Conservation (phyloP, 2,329 filamentous ascomycete species). For the Pezicula rhizophila region DNA sequence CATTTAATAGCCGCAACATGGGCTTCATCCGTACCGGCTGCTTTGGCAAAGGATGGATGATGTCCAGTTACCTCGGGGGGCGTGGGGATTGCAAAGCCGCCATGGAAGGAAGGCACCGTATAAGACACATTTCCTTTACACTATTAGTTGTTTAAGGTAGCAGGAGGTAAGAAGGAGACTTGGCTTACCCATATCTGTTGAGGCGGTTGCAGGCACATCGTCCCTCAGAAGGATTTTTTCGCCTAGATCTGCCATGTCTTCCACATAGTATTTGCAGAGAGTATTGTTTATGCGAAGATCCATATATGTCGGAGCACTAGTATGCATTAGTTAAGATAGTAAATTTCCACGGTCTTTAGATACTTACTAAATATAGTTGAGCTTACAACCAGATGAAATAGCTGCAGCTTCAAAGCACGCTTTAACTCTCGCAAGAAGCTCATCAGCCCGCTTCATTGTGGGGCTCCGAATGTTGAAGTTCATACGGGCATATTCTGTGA, state of each 20-base stretch:
- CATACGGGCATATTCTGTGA: background rate
- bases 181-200: conserved; percentile 4
- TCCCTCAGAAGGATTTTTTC: background rate
- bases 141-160: background rate
- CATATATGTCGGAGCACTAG: conserved; percentile 1
- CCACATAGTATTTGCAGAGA: conserved; percentile 1
- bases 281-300: conserved; percentile 1
- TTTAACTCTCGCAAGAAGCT: conserved; percentile 3
- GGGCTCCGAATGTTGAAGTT: conserved; percentile 1
- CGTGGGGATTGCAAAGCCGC: conserved; percentile 2
- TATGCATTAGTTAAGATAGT: background rate
- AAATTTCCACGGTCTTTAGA: background rate
- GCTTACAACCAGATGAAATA: conserved; percentile 4
- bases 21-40: conserved; percentile 5
- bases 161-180: too few species aligned
- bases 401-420: conserved; percentile 10
- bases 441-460: conserved; percentile 1
- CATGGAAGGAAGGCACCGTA: background rate
- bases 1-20: background rate
- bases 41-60: conserved; percentile 3
- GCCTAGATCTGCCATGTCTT: conserved; percentile 2
- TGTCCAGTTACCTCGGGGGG: background rate
- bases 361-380: conserved; percentile 3
- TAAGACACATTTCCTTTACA: conserved; percentile 2
- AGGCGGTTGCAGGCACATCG: background rate